phyloP scores from a whole-genome alignment of 139 green algal species.

The Tetraselmis chui region DNA sequence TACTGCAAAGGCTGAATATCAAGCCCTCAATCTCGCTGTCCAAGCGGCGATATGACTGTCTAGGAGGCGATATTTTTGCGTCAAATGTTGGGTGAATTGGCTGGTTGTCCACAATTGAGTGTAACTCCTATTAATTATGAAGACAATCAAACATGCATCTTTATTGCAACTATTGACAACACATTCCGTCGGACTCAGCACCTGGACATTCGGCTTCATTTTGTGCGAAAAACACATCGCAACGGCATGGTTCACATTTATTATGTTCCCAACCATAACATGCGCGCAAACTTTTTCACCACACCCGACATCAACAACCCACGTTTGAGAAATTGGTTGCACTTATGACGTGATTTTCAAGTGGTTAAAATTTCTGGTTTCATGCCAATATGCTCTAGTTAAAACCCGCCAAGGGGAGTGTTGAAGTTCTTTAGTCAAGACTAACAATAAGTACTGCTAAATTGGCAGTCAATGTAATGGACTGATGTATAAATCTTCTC shows the following conservation, averaged over 20 bases:
- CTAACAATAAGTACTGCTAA: too few relatives aligned
- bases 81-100: not conserved
- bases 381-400: too few relatives aligned
- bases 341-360: too few relatives aligned
- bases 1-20: not conserved
- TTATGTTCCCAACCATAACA: not conserved
- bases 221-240: not conserved
- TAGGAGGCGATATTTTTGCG: not conserved
- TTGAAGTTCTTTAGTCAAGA: too few relatives aligned
- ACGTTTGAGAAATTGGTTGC: too few relatives aligned
- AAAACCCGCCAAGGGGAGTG: too few relatives aligned
- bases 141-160: not conserved
- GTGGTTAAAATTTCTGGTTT: too few relatives aligned
- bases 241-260: not conserved
- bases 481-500: too few relatives aligned
- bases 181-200: not conserved
- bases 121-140: not conserved
- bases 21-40: not conserved
- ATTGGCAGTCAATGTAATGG: too few relatives aligned
- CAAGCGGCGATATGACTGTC: not conserved
- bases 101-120: not conserved
- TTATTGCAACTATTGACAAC: not conserved
- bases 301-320: not conserved
- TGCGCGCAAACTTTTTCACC: not conserved
- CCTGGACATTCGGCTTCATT: not conserved